A percentile compares a stretch with the other conserved stretches of the same genome.
Evolutionary conservation across 495 filamentous ascomycete species (phyloP).

Genomic region (Parathielavia hyrcaniae): DNA sequence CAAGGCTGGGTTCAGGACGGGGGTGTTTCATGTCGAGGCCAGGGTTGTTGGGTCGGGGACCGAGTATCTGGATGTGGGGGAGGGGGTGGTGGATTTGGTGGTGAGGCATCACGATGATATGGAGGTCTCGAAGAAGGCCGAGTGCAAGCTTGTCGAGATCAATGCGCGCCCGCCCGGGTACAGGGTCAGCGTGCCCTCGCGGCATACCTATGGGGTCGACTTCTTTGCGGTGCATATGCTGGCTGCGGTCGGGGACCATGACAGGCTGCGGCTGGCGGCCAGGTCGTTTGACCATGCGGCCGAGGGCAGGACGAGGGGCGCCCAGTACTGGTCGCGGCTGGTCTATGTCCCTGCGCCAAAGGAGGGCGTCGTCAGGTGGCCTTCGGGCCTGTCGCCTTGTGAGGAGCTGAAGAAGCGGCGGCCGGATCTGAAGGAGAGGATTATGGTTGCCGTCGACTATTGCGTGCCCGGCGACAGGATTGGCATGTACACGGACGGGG

Average conservation of each 20-base stretch:
- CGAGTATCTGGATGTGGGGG: slow-evolving; percentile 22
- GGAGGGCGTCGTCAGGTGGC: slow-evolving; percentile 19
- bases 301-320: slow-evolving; percentile 2
- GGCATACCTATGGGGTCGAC: slow-evolving; percentile 40
- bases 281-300: slow-evolving; percentile 22
- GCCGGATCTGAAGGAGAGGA: slow-evolving; percentile 23
- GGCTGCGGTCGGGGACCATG: slow-evolving; percentile 27
- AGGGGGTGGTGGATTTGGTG: slow-evolving; percentile 13
- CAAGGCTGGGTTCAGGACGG: slow-evolving; percentile 32
- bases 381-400: slow-evolving; percentile 18
- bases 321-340: slow-evolving; percentile 29
- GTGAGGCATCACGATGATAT: neutral
- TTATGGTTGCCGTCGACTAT: slow-evolving; percentile 26
- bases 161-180: slow-evolving; percentile 38
- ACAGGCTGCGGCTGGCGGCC: slow-evolving; percentile 23
- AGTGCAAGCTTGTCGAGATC: slow-evolving; percentile 38
- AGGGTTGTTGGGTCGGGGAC: slow-evolving; percentile 32
- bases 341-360: slow-evolving; percentile 29
- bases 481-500: slow-evolving; percentile 23
- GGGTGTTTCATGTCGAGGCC: slow-evolving; percentile 32
- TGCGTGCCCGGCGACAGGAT: slow-evolving; percentile 21
- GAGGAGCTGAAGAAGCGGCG: slow-evolving; percentile 25
- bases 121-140: neutral
- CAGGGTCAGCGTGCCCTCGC: slow-evolving; percentile 24
- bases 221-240: slow-evolving; percentile 36